Evolutionary conservation across 345 rosid species (phyloP).

Genomic region (Syzygium oleosum): DNA sequence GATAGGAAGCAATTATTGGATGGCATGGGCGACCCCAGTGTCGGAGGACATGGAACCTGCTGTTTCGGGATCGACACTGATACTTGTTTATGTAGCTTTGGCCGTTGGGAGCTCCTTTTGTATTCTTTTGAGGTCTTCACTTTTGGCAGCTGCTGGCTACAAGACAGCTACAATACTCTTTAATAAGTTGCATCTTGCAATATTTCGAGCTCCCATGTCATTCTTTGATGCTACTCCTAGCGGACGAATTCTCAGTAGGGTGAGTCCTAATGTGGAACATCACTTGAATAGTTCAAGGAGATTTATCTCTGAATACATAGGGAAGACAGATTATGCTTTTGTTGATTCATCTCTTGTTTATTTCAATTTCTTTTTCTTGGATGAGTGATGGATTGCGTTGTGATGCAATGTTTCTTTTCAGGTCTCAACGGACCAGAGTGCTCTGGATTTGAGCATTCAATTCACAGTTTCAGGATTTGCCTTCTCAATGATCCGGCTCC

Average conservation of each 20-base stretch:
- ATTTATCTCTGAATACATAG: neutral
- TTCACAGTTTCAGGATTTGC: slow-evolving; percentile 35
- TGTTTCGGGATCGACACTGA: slow-evolving; percentile 25
- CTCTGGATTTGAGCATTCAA: slow-evolving; percentile 45
- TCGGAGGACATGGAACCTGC: slow-evolving; percentile 37
- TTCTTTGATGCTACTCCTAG: slow-evolving; percentile 77
- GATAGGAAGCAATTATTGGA: slow-evolving; percentile 77
- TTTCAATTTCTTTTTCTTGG: neutral
- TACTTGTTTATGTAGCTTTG: slow-evolving; percentile 44
- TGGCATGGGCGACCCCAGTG: slow-evolving; percentile 65
- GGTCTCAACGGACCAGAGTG: slow-evolving; percentile 83
- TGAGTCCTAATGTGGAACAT: slow-evolving; percentile 7
- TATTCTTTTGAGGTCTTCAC: slow-evolving; percentile 30
- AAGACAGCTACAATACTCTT: slow-evolving; percentile 60
- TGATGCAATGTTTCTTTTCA: slow-evolving; percentile 4
- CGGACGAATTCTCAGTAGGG: slow-evolving; percentile 55
- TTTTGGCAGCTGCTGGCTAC: slow-evolving; percentile 41
- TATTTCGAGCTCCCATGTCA: slow-evolving; percentile 79
- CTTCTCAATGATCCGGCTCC: slow-evolving; percentile 36
- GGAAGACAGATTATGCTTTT: neutral
- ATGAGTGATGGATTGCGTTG: neutral
- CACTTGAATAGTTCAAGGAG: neutral
- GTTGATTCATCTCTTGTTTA: neutral
- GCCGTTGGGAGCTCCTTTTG: slow-evolving; percentile 51
- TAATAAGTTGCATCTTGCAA: slow-evolving; percentile 45